phyloP scores from a whole-genome alignment of 2,329 filamentous ascomycete genomes.

The Cladosporium sp. region DNA sequence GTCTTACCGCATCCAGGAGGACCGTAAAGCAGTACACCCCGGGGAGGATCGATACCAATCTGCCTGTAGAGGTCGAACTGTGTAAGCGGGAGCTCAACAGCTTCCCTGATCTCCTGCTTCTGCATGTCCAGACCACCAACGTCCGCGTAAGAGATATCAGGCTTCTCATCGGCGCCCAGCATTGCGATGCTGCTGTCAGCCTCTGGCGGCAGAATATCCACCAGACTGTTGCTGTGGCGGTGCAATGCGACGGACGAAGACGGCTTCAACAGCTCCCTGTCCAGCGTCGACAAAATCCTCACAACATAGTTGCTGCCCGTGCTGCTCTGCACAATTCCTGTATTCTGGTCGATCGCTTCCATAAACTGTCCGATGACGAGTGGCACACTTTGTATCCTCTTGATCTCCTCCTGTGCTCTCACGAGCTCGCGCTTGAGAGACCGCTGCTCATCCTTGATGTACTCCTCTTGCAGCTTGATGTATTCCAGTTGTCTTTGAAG shows the following conservation, averaged over 20 bases:
- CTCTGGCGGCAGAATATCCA: conserved; percentile 97
- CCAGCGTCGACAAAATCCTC: conserved; percentile 93
- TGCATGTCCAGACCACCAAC: conserved; percentile 99
- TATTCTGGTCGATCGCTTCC: conserved; percentile 99
- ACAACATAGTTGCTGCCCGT: conserved; percentile 99
- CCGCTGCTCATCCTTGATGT: conserved; percentile 99
- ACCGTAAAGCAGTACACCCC: conserved; percentile 92
- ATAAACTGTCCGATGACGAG: conserved; percentile 99
- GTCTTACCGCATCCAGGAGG: conserved; percentile 96
- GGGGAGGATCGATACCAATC: conserved; percentile 96
- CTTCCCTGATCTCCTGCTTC: conserved; percentile 98
- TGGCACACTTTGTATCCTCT: conserved; percentile 96
- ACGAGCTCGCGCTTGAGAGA: conserved; percentile 96
- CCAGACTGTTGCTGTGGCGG: conserved; percentile 95
- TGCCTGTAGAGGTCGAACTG: conserved; percentile 99
- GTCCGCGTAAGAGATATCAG: conserved; percentile 95
- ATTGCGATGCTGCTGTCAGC: conserved; percentile 98
- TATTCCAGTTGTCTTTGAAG: conserved; percentile 94
- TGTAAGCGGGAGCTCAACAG: conserved; percentile 91
- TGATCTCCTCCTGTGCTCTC: conserved; percentile 97
- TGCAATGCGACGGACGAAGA: conserved; percentile 96
- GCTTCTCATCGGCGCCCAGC: conserved; percentile 94
- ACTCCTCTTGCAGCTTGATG: conserved; percentile 97
- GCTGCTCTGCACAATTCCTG: conserved; percentile 95
- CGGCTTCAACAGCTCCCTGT: conserved; percentile 95